Evolutionary conservation across 2,329 filamentous ascomycete species (phyloP), one percentile per base, ranked within the genome.

Genomic region (Fusarium cicatricum): DNA sequence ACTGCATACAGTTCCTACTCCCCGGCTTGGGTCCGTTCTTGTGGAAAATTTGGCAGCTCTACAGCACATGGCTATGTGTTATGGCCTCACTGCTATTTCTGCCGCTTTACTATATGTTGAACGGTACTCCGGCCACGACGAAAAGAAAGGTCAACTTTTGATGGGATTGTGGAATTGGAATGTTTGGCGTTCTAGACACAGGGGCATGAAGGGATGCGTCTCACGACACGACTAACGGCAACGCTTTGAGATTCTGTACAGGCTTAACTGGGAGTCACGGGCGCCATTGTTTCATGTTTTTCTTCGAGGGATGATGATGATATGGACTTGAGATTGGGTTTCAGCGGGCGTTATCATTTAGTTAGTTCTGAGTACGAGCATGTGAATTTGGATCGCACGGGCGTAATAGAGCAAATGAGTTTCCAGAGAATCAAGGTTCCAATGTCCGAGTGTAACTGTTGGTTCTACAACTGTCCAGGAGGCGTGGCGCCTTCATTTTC

Each of bases 1-100:
- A 96, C 64, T 88, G 88, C 59, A 77, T 94, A 57, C 88, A 88
- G 65, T 95, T 96, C 69, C 65, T 93, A 15, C 67, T 83, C 14
- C 86, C 89, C 11, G 81, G 84, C 0, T 74, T 88, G 0, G 86
- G 85, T 0, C 74, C 78, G 8, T 68, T 83, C 19, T 72, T 92
- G 1, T 79, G 84, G 73, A 60, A 81, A 3, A 10, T 67, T 1
- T 89, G 84, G 81, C 89, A 92, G 70, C 75, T 88, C 16, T 79
- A 85, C 47, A 85, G 85, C 4, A 89, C 90, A 0, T 58, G 84
- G 4, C 70, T 90, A 4, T 94, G 90, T 62, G 75, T 90, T 1
- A 1, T 89, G 1, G 86, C 85, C 0, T 74, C 74, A 0, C 79
- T 86, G 1, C 52, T 82, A 39, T 66, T 75, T 4, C 47, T 75